Evolutionary conservation across 2,329 filamentous ascomycete genomes (phyloP).

Genomic region (Juglanconis oblonga): DNA sequence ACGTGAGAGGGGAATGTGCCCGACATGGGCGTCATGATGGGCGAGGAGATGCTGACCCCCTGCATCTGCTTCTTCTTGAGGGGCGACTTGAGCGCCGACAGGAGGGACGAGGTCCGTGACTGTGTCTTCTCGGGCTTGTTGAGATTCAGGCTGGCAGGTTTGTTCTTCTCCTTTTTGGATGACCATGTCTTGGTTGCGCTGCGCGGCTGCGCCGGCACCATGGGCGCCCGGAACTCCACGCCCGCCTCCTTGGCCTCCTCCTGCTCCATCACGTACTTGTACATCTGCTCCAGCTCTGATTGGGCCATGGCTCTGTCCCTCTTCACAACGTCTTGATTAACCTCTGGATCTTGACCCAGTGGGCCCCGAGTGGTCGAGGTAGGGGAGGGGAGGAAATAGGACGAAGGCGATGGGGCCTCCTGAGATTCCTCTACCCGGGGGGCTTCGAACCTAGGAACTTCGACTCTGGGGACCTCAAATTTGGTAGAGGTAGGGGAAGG

Average conservation of each 20-base stretch:
- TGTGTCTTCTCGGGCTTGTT: conserved; percentile 46
- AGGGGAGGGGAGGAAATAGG: conserved; percentile 45
- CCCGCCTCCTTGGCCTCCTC: conserved; percentile 66
- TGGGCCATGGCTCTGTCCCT: conserved; percentile 73
- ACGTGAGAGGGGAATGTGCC: conserved; percentile 47
- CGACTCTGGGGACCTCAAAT: conserved; percentile 30
- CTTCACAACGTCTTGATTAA: conserved; percentile 75
- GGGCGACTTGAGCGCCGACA: conserved; percentile 61
- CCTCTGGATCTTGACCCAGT: conserved; percentile 63
- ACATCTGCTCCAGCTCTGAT: conserved; percentile 83
- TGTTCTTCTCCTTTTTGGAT: conserved; percentile 44
- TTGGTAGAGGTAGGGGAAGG: conserved; percentile 42
- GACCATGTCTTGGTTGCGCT: conserved; percentile 29
- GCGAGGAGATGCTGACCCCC: conserved; percentile 60
- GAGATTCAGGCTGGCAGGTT: conserved; percentile 50
- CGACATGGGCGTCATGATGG: conserved; percentile 63
- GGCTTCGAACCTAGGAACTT: conserved; percentile 18
- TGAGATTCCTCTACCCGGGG: conserved; percentile 23
- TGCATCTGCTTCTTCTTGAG: conserved; percentile 51
- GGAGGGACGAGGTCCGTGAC: conserved; percentile 57
- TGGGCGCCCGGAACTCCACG: conserved; percentile 43
- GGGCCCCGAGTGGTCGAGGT: conserved; percentile 45
- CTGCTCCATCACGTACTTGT: conserved; percentile 88
- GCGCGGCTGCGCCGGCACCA: conserved; percentile 29
- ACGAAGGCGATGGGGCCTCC: background rate